Conservation (phyloP, 2,329 filamentous ascomycete species). For the Ambrosiella beaveri region DNA sequence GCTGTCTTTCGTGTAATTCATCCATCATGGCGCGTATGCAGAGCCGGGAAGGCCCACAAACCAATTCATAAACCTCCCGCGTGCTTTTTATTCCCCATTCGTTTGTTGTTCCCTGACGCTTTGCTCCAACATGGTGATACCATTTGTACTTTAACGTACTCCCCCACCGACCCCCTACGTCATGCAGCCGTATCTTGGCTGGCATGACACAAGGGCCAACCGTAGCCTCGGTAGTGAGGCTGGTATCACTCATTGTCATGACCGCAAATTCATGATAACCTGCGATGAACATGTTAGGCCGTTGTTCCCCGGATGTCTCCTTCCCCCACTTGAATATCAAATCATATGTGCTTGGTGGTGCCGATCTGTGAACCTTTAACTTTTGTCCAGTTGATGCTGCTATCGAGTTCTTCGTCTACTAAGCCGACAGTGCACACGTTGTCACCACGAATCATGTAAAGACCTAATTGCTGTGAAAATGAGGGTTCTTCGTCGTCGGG, state of each 20-base stretch:
- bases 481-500: conserved; percentile 69
- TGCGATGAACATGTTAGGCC: too few species aligned
- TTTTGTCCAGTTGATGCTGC: conserved; percentile 80
- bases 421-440: conserved; percentile 83
- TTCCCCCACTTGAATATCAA: neutral
- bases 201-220: neutral
- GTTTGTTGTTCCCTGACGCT: too few species aligned
- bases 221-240: neutral
- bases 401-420: conserved; percentile 77
- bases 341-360: conserved; percentile 53
- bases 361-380: conserved; percentile 75
- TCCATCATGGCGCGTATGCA: too few species aligned
- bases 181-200: neutral
- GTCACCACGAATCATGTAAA: conserved; percentile 87
- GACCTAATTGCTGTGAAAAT: conserved; percentile 61
- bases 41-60: too few species aligned
- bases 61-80: too few species aligned
- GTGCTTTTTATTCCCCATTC: too few species aligned
- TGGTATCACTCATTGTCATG: neutral
- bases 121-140: too few species aligned
- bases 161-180: neutral
- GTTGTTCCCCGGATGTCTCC: neutral
- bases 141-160: neutral
- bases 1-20: too few species aligned
- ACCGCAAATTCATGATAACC: too few species aligned